Percentiles rank a stretch among this genome's conserved stretches.
Evolutionary conservation across 106 monocot genomes (phyloP).

Genomic region (Dioscorea zingiberensis): DNA sequence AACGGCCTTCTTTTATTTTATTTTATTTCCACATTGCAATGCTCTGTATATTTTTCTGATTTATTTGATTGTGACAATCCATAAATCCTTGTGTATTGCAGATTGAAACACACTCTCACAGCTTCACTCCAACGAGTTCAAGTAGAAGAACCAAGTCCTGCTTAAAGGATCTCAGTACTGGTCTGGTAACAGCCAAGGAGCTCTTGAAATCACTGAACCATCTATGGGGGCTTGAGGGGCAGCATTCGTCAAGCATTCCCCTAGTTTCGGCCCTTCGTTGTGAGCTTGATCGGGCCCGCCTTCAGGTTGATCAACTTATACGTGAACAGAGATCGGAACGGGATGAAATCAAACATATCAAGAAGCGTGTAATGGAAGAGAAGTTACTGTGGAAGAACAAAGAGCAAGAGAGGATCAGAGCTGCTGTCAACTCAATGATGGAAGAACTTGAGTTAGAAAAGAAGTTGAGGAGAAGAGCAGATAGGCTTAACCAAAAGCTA

Average conservation of each 20-base stretch:
- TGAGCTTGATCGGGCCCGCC: constrained; percentile 44
- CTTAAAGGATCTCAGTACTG: constrained; percentile 44
- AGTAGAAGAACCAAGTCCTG: constrained; percentile 13
- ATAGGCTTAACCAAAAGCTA: constrained; percentile 59
- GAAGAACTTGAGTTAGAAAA: constrained; percentile 53
- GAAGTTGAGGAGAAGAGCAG: constrained; percentile 42
- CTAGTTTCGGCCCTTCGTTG: constrained; percentile 40
- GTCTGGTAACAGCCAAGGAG: constrained; percentile 50
- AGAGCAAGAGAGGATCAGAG: constrained; percentile 33
- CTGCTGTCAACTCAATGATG: constrained; percentile 34
- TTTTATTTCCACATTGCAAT: too few relatives aligned
- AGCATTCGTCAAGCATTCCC: constrained; percentile 28
- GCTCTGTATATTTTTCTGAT: too few relatives aligned
- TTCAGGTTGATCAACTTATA: constrained; percentile 32
- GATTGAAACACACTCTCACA: constrained; percentile 28
- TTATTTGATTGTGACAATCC: not conserved
- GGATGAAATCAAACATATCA: constrained; percentile 10
- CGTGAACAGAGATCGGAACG: constrained; percentile 23
- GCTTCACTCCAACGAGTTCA: constrained; percentile 20
- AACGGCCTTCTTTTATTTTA: too few relatives aligned
- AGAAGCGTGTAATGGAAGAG: constrained; percentile 27
- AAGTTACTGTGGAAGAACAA: constrained; percentile 36
- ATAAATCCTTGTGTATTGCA: constrained; percentile 12
- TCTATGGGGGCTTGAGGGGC: constrained; percentile 26
- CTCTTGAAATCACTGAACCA: constrained; percentile 44